Base-by-base conservation (phyloP, 2,329 filamentous ascomycete species). In the Microcera coccophila region DNA sequence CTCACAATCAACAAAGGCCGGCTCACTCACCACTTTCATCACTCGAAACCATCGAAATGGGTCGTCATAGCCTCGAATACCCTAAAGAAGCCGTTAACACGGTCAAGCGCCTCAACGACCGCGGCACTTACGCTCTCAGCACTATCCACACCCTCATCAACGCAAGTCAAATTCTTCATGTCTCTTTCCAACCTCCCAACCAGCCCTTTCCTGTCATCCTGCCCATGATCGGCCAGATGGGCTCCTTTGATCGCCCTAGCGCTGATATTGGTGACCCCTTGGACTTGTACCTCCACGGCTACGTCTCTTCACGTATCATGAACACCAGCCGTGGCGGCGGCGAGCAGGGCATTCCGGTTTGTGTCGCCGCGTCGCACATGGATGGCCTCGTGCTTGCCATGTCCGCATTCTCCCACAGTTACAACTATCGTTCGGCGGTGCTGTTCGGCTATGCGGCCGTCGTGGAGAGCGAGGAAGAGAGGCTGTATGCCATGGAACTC, bases 171-270 rank as follows among this genome's bases (percentile, higher is more conserved):
- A 76, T 94, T 38, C 74, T 93, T 14, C 84, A 94, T 67, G 82
- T 94, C 56, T 89, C 87, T 50, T 94, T 94, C 74, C 79, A 75
- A 38, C 67, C 74, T 4, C 70, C 75, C 1, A 67, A 72, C 34
- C 78, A 81, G 40, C 82, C 85, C 1, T 93, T 90, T 59, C 87
- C 88, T 3, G 78, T 81, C 39, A 82, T 84, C 41, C 74, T 95
- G 2, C 89, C 89, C 48, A 91, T 94, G 87, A 87, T 94, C 57
- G 87, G 87, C 39, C 82, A 87, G 55, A 85, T 93, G 75, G 86
- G 81, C 11, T 86, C 82, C 18, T 93, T 84, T 61, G 72, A 73
- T 8, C 68, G 71, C 0, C 83, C 83, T 4, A 82, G 76, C 41
- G 73, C 79, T 14, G 72, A 74, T 39, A 63, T 77, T 15, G 73